Conservation (phyloP, 2,329 filamentous ascomycete species). For the Phyllosticta paracitricarpa region DNA sequence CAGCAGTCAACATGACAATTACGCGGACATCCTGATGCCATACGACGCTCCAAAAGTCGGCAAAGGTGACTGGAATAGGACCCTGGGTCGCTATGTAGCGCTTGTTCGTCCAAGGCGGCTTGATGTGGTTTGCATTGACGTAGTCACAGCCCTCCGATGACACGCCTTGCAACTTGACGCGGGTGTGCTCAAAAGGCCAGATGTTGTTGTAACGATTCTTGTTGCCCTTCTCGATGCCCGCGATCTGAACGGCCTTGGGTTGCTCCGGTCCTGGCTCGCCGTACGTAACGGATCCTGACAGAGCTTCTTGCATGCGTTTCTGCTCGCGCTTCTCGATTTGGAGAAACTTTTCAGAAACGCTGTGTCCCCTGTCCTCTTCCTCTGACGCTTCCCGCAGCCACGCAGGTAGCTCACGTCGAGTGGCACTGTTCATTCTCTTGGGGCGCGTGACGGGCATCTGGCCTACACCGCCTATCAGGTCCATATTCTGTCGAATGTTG, state of each 20-base stretch:
- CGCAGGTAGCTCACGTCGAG: constrained; percentile 49
- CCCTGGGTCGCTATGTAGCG: constrained; percentile 93
- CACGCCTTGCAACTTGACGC: constrained; percentile 67
- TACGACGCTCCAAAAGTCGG: constrained; percentile 94
- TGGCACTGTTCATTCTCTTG: constrained; percentile 36
- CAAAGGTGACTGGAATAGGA: constrained; percentile 83
- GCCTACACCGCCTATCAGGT: constrained; percentile 84
- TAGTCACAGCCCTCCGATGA: constrained; percentile 72
- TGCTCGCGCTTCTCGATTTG: constrained; percentile 77
- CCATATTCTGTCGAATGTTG: constrained; percentile 95
- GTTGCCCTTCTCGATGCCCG: constrained; percentile 83
- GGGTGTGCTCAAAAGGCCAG: constrained; percentile 85
- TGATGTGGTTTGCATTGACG: constrained; percentile 84
- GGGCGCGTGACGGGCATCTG: constrained; percentile 58
- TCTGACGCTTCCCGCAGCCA: constrained; percentile 69
- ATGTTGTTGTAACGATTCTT: constrained; percentile 99
- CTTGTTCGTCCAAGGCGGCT: constrained; percentile 73
- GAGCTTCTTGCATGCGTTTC: constrained; percentile 79
- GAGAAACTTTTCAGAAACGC: constrained; percentile 73
- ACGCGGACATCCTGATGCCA: constrained; percentile 96
- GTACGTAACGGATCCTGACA: constrained; percentile 51
- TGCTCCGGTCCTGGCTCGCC: constrained; percentile 34
- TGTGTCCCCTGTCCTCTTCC: constrained; percentile 62
- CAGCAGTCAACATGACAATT: constrained; percentile 92
- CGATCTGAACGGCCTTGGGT: constrained; percentile 56